Evolutionary conservation across 2,329 filamentous ascomycete species (phyloP), one percentile per base, ranked within the genome.

Genomic region (Monosporascus cannonballus): DNA sequence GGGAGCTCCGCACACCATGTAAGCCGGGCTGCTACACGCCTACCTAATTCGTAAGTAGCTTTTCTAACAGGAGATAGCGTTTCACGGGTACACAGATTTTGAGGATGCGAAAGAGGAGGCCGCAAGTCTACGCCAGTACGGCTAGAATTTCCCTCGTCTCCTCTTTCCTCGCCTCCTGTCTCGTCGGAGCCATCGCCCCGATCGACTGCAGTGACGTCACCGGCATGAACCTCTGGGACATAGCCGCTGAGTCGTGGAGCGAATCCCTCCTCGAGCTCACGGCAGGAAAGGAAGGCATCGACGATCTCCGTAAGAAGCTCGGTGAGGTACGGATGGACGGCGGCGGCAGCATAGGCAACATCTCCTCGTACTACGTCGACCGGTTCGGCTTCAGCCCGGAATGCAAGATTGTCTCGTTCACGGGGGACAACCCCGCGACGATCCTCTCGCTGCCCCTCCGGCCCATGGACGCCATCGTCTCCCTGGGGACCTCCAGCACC

Each of bases 31-130:
- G 18, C 37, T 22, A 30, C 38, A 20, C 17, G 37, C 39, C 41
- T 36, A 27, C 11, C 11, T 5, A 46, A 6, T 6, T 14, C 30
- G 30, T 14, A 5, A 4, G 4, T 34, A 34, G 18, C 17, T 38
- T 50, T 49, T 30, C 54, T 60, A 49, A 54, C 53, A 46, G 3
- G 37, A 48, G 37, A 51, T 61, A 92, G 88, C 87, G 94, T 56
- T 99, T 99, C 75, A 97, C 93, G 25, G 94, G 94, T n/a, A 89
- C 90, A 3, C 94, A 99, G 71, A 97, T 99, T 63, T 82, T 96
- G 71, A 84, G 92, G 14, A 91, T 96, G 69, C 86, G 87, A 60
- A 81, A 84, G 52, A 89, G 89, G 59, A 82, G 92, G 59, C 90
- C 93, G 1, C 80, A 88, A 4, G 86, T 90, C 60, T 97, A 97